Base-by-base conservation (phyloP, 1,139 yeast species). In the Candida anutae region DNA sequence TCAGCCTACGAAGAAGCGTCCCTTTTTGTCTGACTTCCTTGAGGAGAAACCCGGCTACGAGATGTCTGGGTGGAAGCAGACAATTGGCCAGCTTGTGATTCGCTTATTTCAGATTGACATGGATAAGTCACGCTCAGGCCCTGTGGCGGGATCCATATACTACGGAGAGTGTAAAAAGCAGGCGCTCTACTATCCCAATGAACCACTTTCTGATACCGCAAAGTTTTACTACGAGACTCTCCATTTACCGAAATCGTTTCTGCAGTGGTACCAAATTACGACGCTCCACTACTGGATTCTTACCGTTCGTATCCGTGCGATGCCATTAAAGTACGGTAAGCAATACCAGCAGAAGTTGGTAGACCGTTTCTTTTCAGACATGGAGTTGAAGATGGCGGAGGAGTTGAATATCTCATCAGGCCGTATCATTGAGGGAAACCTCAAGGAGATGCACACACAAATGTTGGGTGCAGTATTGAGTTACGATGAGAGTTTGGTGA, bases 211-310 rank as follows among this genome's bases (percentile, higher is more conserved):
- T 6, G 70, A 68, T 21, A 71, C 78, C 13, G 88, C 90, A 3
- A 55, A 57, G 33, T 81, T 79, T 43, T 81, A 78, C 61, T 88
- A 84, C 48, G 81, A 82, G 33, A 82, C 90, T 6, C 62, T 90
- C 35, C 78, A 74, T 15, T 63, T 93, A 46, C 96, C 95, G 14
- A 69, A 72, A 48, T 79, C 96, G 0, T 90, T 88, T 49, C 76
- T 90, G 15, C 95, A 87, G 55, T 90, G 96, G 94, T 88, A 80
- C 50, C 97, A 88, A 56, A 81, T 90, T 40, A 82, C 95, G 5
- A 69, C 81, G 3, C 66, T 90, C 40, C 98, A 90, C 53, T 77
- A 84, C 38, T 90, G 99, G 99, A 78, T 90, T 48, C 64, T 90
- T 29, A 79, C 81, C 42, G 95, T 84, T 11, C 75, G 98, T 48